phyloP scores from a whole-genome alignment of 306 rosid species.

The Hylodesmum podocarpum region DNA sequence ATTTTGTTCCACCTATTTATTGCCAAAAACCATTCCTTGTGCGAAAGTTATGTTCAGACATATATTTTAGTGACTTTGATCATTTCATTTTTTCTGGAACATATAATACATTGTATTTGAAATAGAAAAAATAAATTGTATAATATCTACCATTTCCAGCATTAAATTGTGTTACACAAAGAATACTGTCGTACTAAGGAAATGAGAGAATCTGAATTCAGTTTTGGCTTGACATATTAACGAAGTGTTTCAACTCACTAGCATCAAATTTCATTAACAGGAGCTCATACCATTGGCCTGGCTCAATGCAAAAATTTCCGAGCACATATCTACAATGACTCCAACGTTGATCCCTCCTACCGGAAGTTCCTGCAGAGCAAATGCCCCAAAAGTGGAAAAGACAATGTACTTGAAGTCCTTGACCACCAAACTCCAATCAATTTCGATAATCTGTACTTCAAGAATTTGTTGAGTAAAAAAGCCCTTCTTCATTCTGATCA shows the following conservation, averaged over 20 bases:
- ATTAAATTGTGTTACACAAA: no score
- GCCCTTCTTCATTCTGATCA: slow-evolving; percentile 69
- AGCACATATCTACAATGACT: slow-evolving; percentile 50
- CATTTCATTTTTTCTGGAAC: not conserved
- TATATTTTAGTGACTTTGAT: not conserved
- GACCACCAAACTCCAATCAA: slow-evolving; percentile 51
- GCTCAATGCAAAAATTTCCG: slow-evolving; percentile 49
- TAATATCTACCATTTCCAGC: no score
- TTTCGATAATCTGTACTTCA: slow-evolving; percentile 53
- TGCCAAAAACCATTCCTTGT: not conserved
- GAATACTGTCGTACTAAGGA: not conserved
- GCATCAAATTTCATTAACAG: slow-evolving; percentile 26
- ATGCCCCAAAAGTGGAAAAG: slow-evolving; percentile 53
- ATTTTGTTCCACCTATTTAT: not conserved
- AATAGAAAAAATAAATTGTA: no score
- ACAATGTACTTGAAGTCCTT: slow-evolving; percentile 35
- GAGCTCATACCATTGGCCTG: slow-evolving; percentile 60
- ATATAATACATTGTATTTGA: no score
- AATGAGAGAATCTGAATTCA: not conserved
- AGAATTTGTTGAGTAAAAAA: slow-evolving; percentile 40
- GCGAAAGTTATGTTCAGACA: not conserved
- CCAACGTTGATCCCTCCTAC: slow-evolving; percentile 50
- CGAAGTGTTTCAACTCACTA: not conserved
- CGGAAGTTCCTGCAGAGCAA: slow-evolving; percentile 39
- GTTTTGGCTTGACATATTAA: not conserved